Evolutionary conservation across 768 basidiomycete genomes (phyloP), one percentile per base, ranked within the genome.

Genomic region (Suillus fuscotomentosus): DNA sequence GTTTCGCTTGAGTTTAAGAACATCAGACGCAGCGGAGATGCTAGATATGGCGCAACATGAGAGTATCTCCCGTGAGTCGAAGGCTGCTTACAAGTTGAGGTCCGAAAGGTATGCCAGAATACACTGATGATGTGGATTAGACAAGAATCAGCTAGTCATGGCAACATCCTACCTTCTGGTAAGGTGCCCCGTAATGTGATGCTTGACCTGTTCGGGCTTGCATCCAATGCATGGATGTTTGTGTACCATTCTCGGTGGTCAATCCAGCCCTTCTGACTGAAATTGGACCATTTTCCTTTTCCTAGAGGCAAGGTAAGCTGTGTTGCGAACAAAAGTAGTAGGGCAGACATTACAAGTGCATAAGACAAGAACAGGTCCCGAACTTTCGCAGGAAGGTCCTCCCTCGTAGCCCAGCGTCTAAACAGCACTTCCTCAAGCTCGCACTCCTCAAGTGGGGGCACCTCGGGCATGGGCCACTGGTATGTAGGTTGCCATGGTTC

Each of bases 71-170:
- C 36, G 36, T 17, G 27, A 34, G 54, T 48, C 24, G 10, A 57
- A 39, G 56, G 45, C 27, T 24, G 36, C 89, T 50, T 73, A 93
- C 93, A 95, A 89, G 68, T 88, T 81, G 24, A 91, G 71, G 73
- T 95, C 92, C 5, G 92, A 93, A 53, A 92, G 80, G 69, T 93
- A 95, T 24, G 86, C 84, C 60, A 94, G 76, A 60, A 94, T 92
- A 71, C 90, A 92, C 91, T 92, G 15, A 48, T 55, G 24, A 34
- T n/a, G 60, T 38, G 51, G 22, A 24, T 50, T 62, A 64, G 68
- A 47, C 61, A 42, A 62, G 48, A 1, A 39, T 20, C 43, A 61
- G 55, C 27, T 60, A 6, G 27, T 54, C 13, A 57, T 34, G 56
- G 45, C 2, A 27, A 8, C 66, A 63, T 20, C 11, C 6, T 60